Conservation (phyloP, 2,329 filamentous ascomycete genomes). For the Hypoxylon sp. region DNA sequence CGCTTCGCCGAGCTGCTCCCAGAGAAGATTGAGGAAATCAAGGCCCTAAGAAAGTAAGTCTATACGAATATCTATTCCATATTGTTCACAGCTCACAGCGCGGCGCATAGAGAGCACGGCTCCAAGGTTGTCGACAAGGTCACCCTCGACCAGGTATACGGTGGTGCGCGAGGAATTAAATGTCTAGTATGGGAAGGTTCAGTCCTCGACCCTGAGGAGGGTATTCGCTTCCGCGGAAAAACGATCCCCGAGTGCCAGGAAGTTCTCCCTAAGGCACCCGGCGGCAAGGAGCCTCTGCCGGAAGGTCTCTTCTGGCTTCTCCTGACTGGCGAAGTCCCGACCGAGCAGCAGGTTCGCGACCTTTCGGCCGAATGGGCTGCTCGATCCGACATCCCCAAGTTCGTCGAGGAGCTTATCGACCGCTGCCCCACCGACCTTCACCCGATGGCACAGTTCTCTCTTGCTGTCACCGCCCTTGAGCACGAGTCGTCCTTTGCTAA, state of each 20-base stretch:
- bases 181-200: conserved; percentile 98
- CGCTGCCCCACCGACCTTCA: conserved; percentile 98
- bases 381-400: conserved; percentile 96
- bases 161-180: conserved; percentile 99
- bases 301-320: conserved; percentile 99
- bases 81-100: conserved; percentile 48
- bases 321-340: conserved; percentile 96
- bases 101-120: conserved; percentile 81
- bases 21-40: conserved; percentile 98
- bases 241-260: conserved; percentile 99
- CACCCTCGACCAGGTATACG: conserved; percentile 99
- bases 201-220: conserved; percentile 97
- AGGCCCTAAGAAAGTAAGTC: conserved; percentile 94
- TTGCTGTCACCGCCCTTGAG: conserved; percentile 98
- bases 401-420: conserved; percentile 99
- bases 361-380: conserved; percentile 99
- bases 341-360: conserved; percentile 97
- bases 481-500: conserved; percentile 98
- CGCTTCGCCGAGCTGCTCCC: conserved; percentile 97
- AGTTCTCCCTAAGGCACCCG: conserved; percentile 95
- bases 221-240: conserved; percentile 99
- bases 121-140: conserved; percentile 97
- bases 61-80: conserved; percentile 36
- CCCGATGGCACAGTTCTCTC: conserved; percentile 99
- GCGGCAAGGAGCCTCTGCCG: conserved; percentile 95